Percentiles rank a stretch among this genome's conserved stretches.
Evolutionary conservation across 495 filamentous ascomycete species (phyloP).

Genomic region (Talaromyces wortmannii): DNA sequence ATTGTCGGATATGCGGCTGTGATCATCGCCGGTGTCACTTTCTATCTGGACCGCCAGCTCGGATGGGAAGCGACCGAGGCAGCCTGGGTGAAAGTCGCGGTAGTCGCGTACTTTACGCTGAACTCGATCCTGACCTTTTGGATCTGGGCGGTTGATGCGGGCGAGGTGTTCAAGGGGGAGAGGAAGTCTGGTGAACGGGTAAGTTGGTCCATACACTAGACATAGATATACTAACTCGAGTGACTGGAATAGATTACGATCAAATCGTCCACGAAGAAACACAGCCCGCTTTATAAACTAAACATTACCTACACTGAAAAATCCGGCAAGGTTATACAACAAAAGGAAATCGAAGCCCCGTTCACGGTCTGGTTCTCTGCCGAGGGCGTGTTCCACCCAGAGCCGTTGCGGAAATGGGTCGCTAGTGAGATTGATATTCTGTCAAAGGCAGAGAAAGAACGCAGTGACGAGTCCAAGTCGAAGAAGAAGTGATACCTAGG

Average conservation of each 20-base stretch:
- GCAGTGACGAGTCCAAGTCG: not conserved
- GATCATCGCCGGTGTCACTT: constrained; percentile 67
- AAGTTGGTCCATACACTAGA: constrained; percentile 7
- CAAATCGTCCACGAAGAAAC: constrained; percentile 62
- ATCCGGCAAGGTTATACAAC: constrained; percentile 32
- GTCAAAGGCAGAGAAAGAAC: constrained; percentile 56
- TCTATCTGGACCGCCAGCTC: constrained; percentile 84
- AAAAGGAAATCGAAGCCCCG: constrained; percentile 52
- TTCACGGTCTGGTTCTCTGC: constrained; percentile 86
- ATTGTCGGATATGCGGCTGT: constrained; percentile 78
- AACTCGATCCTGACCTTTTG: constrained; percentile 78
- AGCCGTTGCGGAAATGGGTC: constrained; percentile 79
- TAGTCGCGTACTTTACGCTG: constrained; percentile 69
- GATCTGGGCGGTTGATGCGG: constrained; percentile 80
- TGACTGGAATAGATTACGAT: constrained; percentile 51
- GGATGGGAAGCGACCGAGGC: constrained; percentile 80
- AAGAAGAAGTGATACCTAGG: not conserved
- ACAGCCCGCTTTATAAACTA: constrained; percentile 71
- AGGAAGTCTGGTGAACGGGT: constrained; percentile 49
- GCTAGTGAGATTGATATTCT: constrained; percentile 62
- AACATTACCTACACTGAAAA: constrained; percentile 50
- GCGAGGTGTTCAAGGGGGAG: constrained; percentile 70
- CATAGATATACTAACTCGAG: not conserved
- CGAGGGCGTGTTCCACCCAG: constrained; percentile 72
- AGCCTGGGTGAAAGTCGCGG: constrained; percentile 64